Base-by-base conservation (phyloP, 2,329 filamentous ascomycete species). In the Periconia digitata region DNA sequence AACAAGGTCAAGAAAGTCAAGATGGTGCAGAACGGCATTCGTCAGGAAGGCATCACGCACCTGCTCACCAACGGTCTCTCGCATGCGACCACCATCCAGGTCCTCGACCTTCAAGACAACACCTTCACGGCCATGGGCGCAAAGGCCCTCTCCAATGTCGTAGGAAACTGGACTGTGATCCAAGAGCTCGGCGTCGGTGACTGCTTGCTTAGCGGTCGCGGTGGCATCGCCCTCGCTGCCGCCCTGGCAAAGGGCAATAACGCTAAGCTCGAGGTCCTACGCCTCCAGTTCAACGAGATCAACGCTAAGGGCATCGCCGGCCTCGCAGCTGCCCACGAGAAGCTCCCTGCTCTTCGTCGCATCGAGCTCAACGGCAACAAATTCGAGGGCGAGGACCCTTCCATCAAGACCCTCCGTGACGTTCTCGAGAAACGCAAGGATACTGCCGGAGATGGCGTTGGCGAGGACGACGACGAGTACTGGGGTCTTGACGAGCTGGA, bases 11-110 rank as follows among this genome's bases (percentile, higher is more conserved):
- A 86, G 74, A 85, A 85, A 50, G 84, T 99, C 60, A 95, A 92
- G 79, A 97, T 99, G 94, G 90, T 95, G 21, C 94, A 97, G 74
- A 97, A 99, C 71, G 94, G 94, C 44, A 99, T 99, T 60, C 84
- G 94, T 37, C 90, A 92, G 68, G 91, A 97, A 72, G 94, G 94
- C 51, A 94, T 97, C 64, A 85, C 85, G 40, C 82, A 87, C 57
- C 78, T 99, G 47, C 77, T 99, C 55, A 85, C 83, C 51, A 79
- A 92, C 44, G 94, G 94, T 53, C 79, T 99, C 44, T 83, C 80
- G 55, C 80, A 89, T 62, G 84, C 90, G 43, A 79, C 76, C 24
- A 76, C 78, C 38, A 80, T 99, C 46, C 79, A 86, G 67, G 82
- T 91, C 13, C 76, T 99, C 44, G 94, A 99, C 75, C 77, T 99